phyloP scores from a whole-genome alignment of 2,329 filamentous ascomycete genomes.

The Phialemoniopsis sp. region DNA sequence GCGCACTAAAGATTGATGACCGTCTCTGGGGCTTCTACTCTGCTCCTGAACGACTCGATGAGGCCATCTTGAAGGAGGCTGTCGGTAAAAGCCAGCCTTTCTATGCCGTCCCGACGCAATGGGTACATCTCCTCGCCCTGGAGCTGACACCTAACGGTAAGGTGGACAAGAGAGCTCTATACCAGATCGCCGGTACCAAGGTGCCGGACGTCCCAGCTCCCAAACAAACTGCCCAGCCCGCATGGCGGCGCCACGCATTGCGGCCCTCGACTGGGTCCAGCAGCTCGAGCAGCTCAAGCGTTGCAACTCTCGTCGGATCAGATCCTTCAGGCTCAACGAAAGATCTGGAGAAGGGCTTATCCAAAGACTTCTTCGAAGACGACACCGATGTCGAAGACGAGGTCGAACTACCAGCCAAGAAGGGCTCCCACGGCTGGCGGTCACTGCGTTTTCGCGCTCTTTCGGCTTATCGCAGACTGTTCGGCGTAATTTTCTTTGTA shows the following conservation, averaged over 20 bases:
- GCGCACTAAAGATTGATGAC: conserved; percentile 40
- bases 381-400: conserved; percentile 14
- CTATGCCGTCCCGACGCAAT: conserved; percentile 47
- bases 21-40: conserved; percentile 48
- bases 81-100: conserved; percentile 43
- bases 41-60: conserved; percentile 21
- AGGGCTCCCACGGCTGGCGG: conserved; percentile 28
- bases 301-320: conserved; percentile 1
- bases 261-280: neutral
- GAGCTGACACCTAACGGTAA: conserved; percentile 53
- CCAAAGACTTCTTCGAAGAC: conserved; percentile 14
- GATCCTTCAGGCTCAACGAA: neutral
- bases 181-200: conserved; percentile 18
- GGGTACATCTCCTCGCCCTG: conserved; percentile 36
- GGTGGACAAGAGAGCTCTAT: conserved; percentile 45
- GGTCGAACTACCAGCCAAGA: conserved; percentile 31
- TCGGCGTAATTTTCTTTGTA: conserved; percentile 44
- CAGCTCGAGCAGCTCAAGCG: conserved; percentile 1
- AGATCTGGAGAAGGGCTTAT: conserved; percentile 16
- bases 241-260: neutral
- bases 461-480: conserved; percentile 51
- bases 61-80: conserved; percentile 31
- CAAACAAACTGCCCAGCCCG: neutral
- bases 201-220: too few relatives aligned
- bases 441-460: conserved; percentile 37